A percentile compares a stretch with the other conserved stretches of the same genome.
Evolutionary conservation across 805 yeast species (phyloP).

Genomic region (Isabelozyma gotoi): DNA sequence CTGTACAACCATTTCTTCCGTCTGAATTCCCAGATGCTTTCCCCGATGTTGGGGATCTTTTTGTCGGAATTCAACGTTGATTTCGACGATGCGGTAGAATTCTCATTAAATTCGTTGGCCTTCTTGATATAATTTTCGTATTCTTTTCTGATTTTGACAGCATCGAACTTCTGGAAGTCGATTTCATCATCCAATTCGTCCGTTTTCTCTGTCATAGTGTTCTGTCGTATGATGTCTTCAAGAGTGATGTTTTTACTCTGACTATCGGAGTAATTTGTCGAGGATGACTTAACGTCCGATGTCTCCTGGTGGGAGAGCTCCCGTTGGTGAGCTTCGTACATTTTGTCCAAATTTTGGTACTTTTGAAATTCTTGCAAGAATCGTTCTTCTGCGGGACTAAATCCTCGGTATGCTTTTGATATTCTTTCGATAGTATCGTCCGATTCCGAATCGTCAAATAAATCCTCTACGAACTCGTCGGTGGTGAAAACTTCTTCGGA

Average conservation of each 20-base stretch:
- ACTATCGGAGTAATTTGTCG: slow-evolving; percentile 11
- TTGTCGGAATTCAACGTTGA: slow-evolving; percentile 5
- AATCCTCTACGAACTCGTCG: slow-evolving; percentile 50
- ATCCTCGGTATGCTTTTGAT: slow-evolving; percentile 13
- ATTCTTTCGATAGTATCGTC: slow-evolving; percentile 27
- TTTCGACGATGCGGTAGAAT: slow-evolving; percentile 2
- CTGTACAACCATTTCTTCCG: slow-evolving; percentile 64
- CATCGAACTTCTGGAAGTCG: slow-evolving; percentile 23
- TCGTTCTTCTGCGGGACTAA: slow-evolving; percentile 25
- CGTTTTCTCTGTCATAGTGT: slow-evolving; percentile 8
- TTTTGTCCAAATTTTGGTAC: slow-evolving; percentile 30
- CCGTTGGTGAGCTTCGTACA: slow-evolving; percentile 22
- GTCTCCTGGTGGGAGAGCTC: background rate
- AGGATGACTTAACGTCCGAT: background rate
- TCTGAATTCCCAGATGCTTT: slow-evolving; percentile 66
- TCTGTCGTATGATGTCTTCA: slow-evolving; percentile 23
- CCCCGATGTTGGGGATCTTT: slow-evolving; percentile 42
- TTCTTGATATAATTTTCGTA: slow-evolving; percentile 23
- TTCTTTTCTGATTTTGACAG: slow-evolving; percentile 27
- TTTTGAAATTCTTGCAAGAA: slow-evolving; percentile 33
- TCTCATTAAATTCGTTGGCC: slow-evolving; percentile 1
- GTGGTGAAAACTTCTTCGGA: slow-evolving; percentile 50
- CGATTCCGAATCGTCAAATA: slow-evolving; percentile 44
- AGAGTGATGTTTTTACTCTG: slow-evolving; percentile 3
- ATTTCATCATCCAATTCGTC: slow-evolving; percentile 12